Percentiles rank a stretch among this genome's conserved stretches.
Conservation (phyloP, 2,329 filamentous ascomycete species). For the Curvularia lunata region DNA sequence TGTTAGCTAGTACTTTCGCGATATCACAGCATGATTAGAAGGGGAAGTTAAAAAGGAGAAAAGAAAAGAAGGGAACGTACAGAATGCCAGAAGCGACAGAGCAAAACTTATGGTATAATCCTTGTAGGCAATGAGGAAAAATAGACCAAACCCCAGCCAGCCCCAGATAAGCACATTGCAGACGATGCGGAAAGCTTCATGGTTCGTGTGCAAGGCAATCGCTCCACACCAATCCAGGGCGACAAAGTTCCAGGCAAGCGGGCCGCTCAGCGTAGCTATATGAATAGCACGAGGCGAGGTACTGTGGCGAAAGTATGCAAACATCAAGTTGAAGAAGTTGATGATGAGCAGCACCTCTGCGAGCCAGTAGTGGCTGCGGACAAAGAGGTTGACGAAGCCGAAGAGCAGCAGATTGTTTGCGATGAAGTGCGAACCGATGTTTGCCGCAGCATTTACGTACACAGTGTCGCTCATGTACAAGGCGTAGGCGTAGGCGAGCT, state of each 20-base stretch:
- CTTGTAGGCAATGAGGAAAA: conserved; percentile 77
- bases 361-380: conserved; percentile 74
- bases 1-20: conserved; percentile 2
- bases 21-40: too few relatives aligned
- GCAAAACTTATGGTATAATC: conserved; percentile 80
- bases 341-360: conserved; percentile 76
- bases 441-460: conserved; percentile 71
- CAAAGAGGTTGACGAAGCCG: conserved; percentile 83
- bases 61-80: conserved; percentile 52
- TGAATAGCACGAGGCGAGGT: conserved; percentile 77
- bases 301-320: conserved; percentile 81
- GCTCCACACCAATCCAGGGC: conserved; percentile 90
- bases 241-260: conserved; percentile 84
- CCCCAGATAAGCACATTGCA: conserved; percentile 91
- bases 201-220: conserved; percentile 72
- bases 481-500: conserved; percentile 76
- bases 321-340: conserved; percentile 82
- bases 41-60: not conserved
- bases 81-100: conserved; percentile 73
- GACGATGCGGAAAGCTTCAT: conserved; percentile 74
- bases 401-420: conserved; percentile 83
- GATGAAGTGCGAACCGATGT: conserved; percentile 84
- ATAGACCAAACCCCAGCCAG: conserved; percentile 75
- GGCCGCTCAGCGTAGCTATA: conserved; percentile 74
- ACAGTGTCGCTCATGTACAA: conserved; percentile 73